Base-by-base conservation (phyloP, 2,329 filamentous ascomycete species). In the Pyricularia sp. region DNA sequence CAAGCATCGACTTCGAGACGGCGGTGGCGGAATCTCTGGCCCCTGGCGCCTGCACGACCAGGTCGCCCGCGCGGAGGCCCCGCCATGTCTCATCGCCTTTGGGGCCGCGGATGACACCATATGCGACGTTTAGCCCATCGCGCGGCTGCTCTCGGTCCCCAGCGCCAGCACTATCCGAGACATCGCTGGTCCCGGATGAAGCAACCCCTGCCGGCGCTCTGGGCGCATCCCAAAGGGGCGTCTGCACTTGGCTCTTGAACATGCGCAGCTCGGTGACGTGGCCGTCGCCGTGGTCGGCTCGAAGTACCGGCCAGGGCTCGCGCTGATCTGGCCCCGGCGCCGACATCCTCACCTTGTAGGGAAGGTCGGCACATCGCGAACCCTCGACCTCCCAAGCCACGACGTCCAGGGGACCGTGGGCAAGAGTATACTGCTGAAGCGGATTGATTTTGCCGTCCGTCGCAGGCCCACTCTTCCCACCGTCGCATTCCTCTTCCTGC, bases 301-400 rank as follows among this genome's bases (percentile, higher is more conserved):
- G 63, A 4, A 65, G 31, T 2, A 65, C 63, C 11, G 28, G 31
- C 63, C 31, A 36, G 4, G 63, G 33, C 20, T 30, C 31, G 9
- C 20, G 30, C 25, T 61, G 58, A 26, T 61, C 33, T 7, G 20
- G 20, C 4, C 64, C 64, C 7, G 30, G 14, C n/a, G 7, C 20
- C 30, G 31, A 11, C 33, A 42, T 30, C 30, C 30, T 30, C 30
- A 66, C 12, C 74, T 84, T 84, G 70, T 70, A 71, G 1, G 73
- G 71, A 69, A 86, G 86, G 74, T 89, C 88, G 65, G 84, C 84
- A 33, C 88, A 61, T 1, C 12, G 58, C 23, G 23, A 25, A 9
- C 58, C 58, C 23, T 61, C 58, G 7, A 61, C 88, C 72, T 90
- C 87, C 87, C 88, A 90, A 4, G 87, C 87, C 0, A 89, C 87